phyloP scores from a whole-genome alignment of 192 early-diverging fungal species.

The Backusella macrospora region DNA sequence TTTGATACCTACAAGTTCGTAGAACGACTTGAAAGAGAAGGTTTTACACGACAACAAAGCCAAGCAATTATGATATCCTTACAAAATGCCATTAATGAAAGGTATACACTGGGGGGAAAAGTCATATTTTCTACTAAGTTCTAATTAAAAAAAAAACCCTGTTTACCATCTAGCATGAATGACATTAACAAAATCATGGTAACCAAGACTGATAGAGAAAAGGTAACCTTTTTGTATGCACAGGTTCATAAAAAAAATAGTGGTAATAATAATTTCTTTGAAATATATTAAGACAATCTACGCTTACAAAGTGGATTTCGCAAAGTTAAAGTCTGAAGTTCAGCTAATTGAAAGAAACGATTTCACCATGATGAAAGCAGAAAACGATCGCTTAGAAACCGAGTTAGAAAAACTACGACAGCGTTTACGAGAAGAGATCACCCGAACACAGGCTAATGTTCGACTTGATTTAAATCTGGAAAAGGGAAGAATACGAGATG shows the following conservation, averaged over 20 bases:
- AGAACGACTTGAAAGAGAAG: constrained; percentile 69
- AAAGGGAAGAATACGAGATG: constrained; percentile 85
- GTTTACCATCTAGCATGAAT: constrained; percentile 65
- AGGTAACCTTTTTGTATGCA: constrained; percentile 42
- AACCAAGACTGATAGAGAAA: constrained; percentile 82
- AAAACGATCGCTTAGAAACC: constrained; percentile 75
- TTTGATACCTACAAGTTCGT: constrained; percentile 87
- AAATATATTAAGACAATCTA: constrained; percentile 61
- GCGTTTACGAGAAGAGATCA: constrained; percentile 79
- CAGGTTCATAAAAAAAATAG: background rate
- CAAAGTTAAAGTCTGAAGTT: constrained; percentile 85
- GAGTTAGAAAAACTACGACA: constrained; percentile 85
- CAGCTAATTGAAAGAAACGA: constrained; percentile 90
- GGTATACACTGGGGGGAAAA: constrained; percentile 41
- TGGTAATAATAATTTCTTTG: background rate
- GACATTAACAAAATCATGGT: constrained; percentile 68
- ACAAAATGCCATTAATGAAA: constrained; percentile 70
- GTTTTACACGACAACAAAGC: constrained; percentile 69
- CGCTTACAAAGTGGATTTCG: constrained; percentile 87
- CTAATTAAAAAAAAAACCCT: constrained; percentile 2
- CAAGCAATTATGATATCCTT: constrained; percentile 78
- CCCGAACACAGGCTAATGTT: constrained; percentile 80
- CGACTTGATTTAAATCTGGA: constrained; percentile 87
- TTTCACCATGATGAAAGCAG: constrained; percentile 77
- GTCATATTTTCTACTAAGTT: background rate